phyloP scores from a whole-genome alignment of 139 green algal genomes.

The Ettlia oleoabundans region DNA sequence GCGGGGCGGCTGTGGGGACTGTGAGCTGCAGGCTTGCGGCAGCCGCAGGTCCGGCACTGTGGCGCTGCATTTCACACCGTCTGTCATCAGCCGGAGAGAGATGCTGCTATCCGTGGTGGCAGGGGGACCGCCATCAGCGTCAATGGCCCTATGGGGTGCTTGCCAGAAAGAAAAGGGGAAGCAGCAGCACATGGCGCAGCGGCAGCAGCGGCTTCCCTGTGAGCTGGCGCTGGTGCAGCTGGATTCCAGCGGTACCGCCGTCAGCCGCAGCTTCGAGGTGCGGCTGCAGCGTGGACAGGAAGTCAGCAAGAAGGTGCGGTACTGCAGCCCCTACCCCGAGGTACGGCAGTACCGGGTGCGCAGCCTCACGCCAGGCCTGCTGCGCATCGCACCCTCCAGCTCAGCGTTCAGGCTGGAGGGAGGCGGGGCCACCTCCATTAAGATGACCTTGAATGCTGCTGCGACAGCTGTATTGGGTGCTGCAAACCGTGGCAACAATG shows the following conservation, averaged over 20 bases:
- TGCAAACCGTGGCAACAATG: neutral
- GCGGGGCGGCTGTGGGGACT: neutral
- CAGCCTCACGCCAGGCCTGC: neutral
- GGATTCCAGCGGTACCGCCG: neutral
- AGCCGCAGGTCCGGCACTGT: neutral
- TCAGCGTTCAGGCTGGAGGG: constrained; percentile 5
- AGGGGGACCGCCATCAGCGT: too few species aligned
- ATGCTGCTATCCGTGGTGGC: neutral
- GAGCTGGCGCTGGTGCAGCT: constrained; percentile 5
- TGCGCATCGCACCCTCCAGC: neutral
- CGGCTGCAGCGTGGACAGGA: neutral
- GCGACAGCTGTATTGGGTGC: neutral
- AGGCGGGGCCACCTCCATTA: neutral
- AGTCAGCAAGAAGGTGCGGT: constrained; percentile 34
- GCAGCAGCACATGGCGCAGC: neutral
- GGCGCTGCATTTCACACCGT: neutral
- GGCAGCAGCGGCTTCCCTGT: too few species aligned
- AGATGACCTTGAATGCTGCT: neutral
- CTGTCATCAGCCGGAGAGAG: neutral
- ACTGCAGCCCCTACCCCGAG: neutral
- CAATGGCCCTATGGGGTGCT: too few species aligned
- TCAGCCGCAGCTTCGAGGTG: constrained; percentile 17
- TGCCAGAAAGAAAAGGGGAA: too few species aligned
- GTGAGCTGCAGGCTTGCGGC: neutral
- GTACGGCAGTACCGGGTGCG: neutral